Base-by-base conservation (phyloP, 1,284 basidiomycete genomes). In the Mycena sp. region DNA sequence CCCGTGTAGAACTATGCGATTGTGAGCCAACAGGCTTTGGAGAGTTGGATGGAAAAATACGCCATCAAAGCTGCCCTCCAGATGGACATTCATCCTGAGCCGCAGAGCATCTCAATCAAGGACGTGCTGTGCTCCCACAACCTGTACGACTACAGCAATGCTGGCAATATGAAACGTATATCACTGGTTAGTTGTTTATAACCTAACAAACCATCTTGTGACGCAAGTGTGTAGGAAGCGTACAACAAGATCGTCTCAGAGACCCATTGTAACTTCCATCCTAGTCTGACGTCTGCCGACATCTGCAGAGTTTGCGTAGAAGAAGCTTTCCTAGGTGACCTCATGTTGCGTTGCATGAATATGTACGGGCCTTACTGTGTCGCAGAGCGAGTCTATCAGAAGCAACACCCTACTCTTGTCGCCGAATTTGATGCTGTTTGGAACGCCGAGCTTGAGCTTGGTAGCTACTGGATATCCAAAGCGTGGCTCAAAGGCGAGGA, bases 391-490 rank as follows among this genome's bases (percentile, higher is more conserved):
- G 73, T 89, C 25, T 94, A 94, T 74, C 81, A 84, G 63, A 77
- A 83, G 11, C 80, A 88, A 67, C 92, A 94, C 74, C 87, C 88
- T 29, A 81, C 77, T 56, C 70, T 82, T 16, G 86, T 90, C 1
- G 74, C 76, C n/a, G 75, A 80, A 50, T 88, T 92, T 61, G 86
- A 90, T 48, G 77, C 82, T 5, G 72, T 87, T 6, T 79, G 80
- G 51, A 77, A 81, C 35, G 74, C 80, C 5, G 77, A 77, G 21
- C 78, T 79, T 19, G 81, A 82, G 52, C 76, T 77, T 29, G 67
- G 71, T n/a, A 85, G 85, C 12, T 88, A 82, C 71, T 92, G 89
- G 88, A 86, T 94, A 70, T 93, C 93, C 1, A 92, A 89, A 70
- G 72, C 77, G 12, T 94, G 93, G 93, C 72, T 92, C 4, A 90